Evolutionary conservation across 2,329 filamentous ascomycete species (phyloP), one percentile per base, ranked within the genome.

Genomic region (Ophiostoma montium): DNA sequence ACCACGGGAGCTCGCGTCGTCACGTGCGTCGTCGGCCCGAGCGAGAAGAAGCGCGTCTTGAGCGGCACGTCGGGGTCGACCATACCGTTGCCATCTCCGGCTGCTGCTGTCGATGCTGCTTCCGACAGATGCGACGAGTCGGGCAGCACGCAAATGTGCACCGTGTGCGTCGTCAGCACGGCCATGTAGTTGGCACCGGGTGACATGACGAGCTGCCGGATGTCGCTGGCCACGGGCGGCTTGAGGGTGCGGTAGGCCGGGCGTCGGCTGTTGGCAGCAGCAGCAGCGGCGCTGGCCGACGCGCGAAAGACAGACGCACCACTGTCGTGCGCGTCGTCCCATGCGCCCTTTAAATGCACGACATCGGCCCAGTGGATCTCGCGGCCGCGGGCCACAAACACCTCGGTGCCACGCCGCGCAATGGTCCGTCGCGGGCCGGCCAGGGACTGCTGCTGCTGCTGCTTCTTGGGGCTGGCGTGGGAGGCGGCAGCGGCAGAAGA

Each of bases 281-380:
- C 59, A 56, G 16, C n/a, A n/a, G n/a, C n/a, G n/a, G n/a, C n/a
- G n/a, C n/a, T n/a, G n/a, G n/a, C n/a, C n/a, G n/a, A n/a, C n/a
- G n/a, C n/a, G n/a, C n/a, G n/a, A n/a, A n/a, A n/a, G n/a, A n/a
- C n/a, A n/a, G n/a, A n/a, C n/a, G n/a, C n/a, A n/a, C n/a, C n/a
- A n/a, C n/a, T n/a, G n/a, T n/a, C n/a, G n/a, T n/a, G n/a, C 60
- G 57, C 48, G 66, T 67, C 27, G 69, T 70, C 67, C 65, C 67
- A 74, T 47, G 62, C 61, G 53, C 80, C 84, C 68, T 94, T 94
- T 59, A 96, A 64, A 52, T 82, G 78, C 47, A 80, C 78, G 49
- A 98, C 67, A 65, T 95, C 86, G 10, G 85, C 82, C 88, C 92
- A 98, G 63, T 89, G 76, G 53, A 98, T 84, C 64, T 96, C 86